phyloP scores from a whole-genome alignment of 176 grass and related monocot genomes.

The Triticum dicoccoides region DNA sequence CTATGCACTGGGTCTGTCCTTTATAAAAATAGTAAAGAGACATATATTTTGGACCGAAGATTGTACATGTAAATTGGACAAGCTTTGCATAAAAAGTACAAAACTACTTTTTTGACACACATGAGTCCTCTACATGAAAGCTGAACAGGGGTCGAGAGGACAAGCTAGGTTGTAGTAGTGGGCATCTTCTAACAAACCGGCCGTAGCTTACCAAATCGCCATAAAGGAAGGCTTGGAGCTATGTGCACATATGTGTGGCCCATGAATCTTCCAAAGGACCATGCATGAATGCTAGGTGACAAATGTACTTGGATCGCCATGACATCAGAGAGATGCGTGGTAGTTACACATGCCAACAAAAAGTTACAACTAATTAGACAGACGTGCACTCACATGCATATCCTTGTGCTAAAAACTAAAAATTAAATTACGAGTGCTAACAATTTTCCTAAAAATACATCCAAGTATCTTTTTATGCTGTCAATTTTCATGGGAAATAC shows the following conservation, averaged over 20 bases:
- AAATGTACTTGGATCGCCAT: constrained; percentile 27
- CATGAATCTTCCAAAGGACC: constrained; percentile 61
- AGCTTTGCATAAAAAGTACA: background rate
- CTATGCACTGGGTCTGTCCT: too few relatives aligned
- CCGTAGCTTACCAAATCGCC: constrained; percentile 35
- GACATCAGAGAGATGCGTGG: constrained; percentile 11
- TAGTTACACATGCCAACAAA: constrained; percentile 52
- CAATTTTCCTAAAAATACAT: background rate
- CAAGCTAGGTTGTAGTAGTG: constrained; percentile 35
- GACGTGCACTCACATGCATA: background rate
- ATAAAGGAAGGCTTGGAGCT: constrained; percentile 45
- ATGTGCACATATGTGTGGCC: constrained; percentile 26
- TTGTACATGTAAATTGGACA: background rate
- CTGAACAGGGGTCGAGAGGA: constrained; percentile 21
- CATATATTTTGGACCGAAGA: background rate
- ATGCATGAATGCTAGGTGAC: constrained; percentile 36
- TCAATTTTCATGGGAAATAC: background rate
- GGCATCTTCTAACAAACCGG: constrained; percentile 43
- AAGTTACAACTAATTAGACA: constrained; percentile 27
- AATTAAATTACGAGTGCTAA: background rate
- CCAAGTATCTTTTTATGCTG: background rate
- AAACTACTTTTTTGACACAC: background rate
- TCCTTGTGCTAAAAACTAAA: background rate
- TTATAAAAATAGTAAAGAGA: background rate
- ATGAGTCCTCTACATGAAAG: constrained; percentile 16